These are phyloP conservation scores for Aspergillus flavus DNA, from an alignment of 2,329 filamentous ascomycete species.

Conservation along the genomic window DNA sequence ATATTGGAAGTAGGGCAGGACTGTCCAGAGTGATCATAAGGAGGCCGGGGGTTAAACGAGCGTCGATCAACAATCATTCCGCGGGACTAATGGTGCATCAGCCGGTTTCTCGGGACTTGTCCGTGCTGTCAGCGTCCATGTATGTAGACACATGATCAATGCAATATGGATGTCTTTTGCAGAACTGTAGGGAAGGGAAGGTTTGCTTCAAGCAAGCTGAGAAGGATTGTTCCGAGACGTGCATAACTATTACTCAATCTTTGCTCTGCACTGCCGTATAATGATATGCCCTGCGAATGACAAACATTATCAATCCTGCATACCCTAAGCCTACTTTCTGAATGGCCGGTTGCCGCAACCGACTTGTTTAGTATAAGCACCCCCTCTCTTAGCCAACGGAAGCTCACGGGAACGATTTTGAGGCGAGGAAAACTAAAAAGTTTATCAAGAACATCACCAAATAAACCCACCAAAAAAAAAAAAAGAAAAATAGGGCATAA, in stretches of 20 bases:
- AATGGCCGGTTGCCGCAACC: not conserved
- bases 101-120: not conserved
- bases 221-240: not conserved
- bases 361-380: not conserved
- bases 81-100: not conserved
- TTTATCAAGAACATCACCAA: not conserved
- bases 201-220: not conserved
- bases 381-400: not conserved
- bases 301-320: not conserved
- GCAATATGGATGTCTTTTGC: not conserved
- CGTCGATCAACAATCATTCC: not conserved
- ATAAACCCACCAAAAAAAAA: not conserved
- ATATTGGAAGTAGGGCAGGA: not conserved
- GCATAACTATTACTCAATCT: not conserved
- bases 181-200: not conserved
- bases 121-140: not conserved
- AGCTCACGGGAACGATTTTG: not conserved
- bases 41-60: not conserved
- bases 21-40: not conserved
- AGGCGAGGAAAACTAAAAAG: not conserved
- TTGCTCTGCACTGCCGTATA: not conserved
- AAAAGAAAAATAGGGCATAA: not conserved
- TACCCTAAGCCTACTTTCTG: not conserved
- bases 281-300: not conserved
- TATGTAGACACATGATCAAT: not conserved